These are phyloP conservation scores for Gnomoniopsis smithogilvyi DNA, from an alignment of 2,329 filamentous ascomycete genomes.

Conservation along the genomic window DNA sequence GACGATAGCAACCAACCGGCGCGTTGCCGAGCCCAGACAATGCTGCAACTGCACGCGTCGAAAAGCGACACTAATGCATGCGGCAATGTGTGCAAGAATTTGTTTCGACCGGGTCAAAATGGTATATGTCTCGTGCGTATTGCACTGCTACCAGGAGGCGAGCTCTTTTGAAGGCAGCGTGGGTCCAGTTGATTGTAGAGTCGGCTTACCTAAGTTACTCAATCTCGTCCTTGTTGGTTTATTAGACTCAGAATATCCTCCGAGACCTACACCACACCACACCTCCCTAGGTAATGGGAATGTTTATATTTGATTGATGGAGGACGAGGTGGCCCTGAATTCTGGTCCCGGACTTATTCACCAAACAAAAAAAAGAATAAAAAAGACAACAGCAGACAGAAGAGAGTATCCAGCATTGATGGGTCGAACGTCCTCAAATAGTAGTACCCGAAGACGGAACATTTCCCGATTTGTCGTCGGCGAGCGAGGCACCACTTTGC, in stretches of 20 bases:
- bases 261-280: too few species aligned
- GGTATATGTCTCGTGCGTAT: too few species aligned
- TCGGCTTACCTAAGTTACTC: too few species aligned
- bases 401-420: background rate
- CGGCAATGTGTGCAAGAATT: background rate
- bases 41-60: background rate
- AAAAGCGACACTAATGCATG: background rate
- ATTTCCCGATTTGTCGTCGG: slow-evolving; percentile 13
- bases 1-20: background rate
- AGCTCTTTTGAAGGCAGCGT: too few species aligned
- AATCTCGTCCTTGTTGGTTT: too few species aligned
- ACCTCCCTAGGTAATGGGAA: too few species aligned
- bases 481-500: slow-evolving; percentile 13
- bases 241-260: too few species aligned
- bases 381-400: background rate
- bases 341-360: background rate
- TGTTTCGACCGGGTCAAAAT: background rate
- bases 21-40: background rate
- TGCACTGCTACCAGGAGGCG: too few species aligned
- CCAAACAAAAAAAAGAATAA: background rate
- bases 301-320: too few species aligned
- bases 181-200: too few species aligned
- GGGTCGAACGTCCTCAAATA: background rate
- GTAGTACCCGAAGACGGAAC: background rate
- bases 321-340: too few species aligned